Evolutionary conservation across 306 rosid species (phyloP).

Genomic region (Cicer chorassanicum): DNA sequence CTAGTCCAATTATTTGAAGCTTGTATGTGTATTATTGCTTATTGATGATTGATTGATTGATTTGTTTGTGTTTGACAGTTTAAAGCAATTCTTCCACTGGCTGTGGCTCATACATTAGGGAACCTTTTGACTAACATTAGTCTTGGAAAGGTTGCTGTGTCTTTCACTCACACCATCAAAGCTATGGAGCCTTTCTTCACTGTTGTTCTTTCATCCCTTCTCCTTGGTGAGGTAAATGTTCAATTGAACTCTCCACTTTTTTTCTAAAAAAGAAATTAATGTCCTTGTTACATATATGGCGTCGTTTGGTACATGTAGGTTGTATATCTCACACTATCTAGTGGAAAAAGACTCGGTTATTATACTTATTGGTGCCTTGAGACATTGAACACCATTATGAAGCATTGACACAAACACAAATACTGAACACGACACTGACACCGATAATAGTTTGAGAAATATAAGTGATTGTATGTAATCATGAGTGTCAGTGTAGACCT

Average conservation of each 20-base stretch:
- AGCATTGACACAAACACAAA: no score
- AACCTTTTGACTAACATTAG: conserved; percentile 77
- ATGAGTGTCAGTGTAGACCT: no score
- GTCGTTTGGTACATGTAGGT: not conserved
- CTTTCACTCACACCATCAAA: conserved; percentile 87
- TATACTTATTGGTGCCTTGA: not conserved
- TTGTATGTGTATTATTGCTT: not conserved
- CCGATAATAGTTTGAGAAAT: not conserved
- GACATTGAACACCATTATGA: no score
- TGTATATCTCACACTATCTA: not conserved
- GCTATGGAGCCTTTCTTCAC: conserved; percentile 84
- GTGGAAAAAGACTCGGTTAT: not conserved
- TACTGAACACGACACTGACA: no score
- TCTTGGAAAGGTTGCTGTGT: conserved; percentile 74
- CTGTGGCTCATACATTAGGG: conserved; percentile 72
- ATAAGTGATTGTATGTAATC: no score
- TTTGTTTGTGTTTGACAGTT: conserved; percentile 50
- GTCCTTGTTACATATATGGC: not conserved
- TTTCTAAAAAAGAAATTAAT: not conserved
- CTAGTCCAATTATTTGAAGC: conserved; percentile 18
- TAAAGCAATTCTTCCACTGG: conserved; percentile 64
- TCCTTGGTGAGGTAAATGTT: conserved; percentile 67
- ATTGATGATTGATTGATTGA: not conserved
- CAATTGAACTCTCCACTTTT: not conserved
- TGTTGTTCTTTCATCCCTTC: conserved; percentile 64